phyloP scores from a whole-genome alignment of 257 asterid genomes.

The Nicotiana knightiana region DNA sequence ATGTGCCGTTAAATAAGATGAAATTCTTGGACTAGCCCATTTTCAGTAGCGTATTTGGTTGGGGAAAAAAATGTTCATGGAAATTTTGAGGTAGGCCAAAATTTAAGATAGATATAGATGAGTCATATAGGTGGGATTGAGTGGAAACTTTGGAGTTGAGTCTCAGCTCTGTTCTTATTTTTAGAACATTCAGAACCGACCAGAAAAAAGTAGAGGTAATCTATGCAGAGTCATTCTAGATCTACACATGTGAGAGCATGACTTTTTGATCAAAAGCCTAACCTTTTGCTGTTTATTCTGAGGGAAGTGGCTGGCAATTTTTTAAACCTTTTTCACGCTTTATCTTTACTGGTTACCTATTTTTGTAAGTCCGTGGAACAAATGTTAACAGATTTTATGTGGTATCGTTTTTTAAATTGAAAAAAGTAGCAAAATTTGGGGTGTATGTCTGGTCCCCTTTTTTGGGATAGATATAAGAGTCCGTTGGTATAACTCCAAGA shows the following conservation, averaged over 20 bases:
- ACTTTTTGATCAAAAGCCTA: background rate
- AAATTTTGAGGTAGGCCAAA: background rate
- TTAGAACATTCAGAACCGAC: background rate
- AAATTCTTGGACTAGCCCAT: background rate
- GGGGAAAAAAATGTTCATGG: background rate
- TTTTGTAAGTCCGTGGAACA: background rate
- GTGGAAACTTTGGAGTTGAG: background rate
- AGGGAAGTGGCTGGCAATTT: background rate
- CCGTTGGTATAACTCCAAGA: no score
- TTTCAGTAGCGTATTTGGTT: background rate
- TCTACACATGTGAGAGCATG: background rate
- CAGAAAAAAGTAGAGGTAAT: background rate
- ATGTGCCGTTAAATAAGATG: background rate
- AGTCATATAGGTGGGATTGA: background rate
- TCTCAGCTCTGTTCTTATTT: background rate
- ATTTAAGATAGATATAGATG: background rate
- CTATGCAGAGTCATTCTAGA: background rate
- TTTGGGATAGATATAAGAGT: background rate
- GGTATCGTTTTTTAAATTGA: background rate
- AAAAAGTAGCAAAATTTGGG: background rate
- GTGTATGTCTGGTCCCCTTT: background rate
- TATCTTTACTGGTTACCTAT: background rate
- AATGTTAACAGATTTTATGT: background rate
- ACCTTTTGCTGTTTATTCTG: background rate
- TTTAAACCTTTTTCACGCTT: background rate